Evolutionary conservation across 805 yeast species (phyloP), one percentile per base, ranked within the genome.

Genomic region (Yarrowia sp.): DNA sequence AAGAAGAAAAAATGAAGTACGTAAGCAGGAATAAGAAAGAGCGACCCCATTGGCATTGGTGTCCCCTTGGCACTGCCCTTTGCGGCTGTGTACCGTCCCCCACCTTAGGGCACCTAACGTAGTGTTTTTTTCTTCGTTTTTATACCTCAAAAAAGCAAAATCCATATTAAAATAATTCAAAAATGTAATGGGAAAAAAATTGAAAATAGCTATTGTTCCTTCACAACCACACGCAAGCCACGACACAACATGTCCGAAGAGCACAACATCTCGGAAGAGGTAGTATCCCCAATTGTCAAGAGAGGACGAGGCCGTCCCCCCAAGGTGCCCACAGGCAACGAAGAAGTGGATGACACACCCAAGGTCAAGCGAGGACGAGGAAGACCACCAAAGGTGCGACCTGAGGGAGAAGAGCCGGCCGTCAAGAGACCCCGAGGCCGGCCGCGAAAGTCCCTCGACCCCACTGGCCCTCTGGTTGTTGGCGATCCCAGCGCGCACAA

Each of bases 141-240:
- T 55, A 55, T 55, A 41, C 61, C 61, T 55, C 61, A 55, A 55
- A 55, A 55, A 55, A 55, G 61, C 47, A 55, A 55, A 41, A 41
- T 28, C 15, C 15, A 41, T 31, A 55, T 55, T 39, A 55, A 55
- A 55, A 55, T 55, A 55, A 55, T 39, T 41, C 15, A 38, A 32
- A 38, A 55, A 55, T 39, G 45, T 39, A 38, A 15, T 14, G 31
- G 61, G 33, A 39, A 55, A 53, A 53, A 55, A 39, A 31, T 9
- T 15, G 31, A 28, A 55, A 28, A 22, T 28, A 10, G 15, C 31
- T 15, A 6, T 5, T 11, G 13, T 41, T 41, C 61, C 28, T 39
- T 31, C 61, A 41, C 45, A 28, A 41, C 36, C 15, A 18, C 45
- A 55, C 45, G 13, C 28, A 17, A 10, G 6, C 47, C 47, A 42